phyloP scores from a whole-genome alignment of 495 filamentous ascomycete genomes.

The Terfezia boudieri region DNA sequence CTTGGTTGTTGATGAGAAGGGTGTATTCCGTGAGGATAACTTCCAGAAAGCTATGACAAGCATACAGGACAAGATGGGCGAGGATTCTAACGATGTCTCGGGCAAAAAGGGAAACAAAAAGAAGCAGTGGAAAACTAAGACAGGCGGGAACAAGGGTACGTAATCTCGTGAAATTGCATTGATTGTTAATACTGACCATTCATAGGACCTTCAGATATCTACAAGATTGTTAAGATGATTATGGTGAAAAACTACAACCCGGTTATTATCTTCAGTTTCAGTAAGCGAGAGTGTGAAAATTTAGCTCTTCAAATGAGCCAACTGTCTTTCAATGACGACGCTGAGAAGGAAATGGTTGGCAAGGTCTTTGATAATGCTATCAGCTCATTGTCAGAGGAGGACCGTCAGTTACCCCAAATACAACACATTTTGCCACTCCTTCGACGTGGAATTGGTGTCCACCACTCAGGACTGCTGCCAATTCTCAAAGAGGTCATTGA shows the following conservation, averaged over 20 bases:
- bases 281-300: constrained; percentile 83
- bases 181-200: not conserved
- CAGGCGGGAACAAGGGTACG: constrained; percentile 44
- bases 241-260: constrained; percentile 91
- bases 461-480: constrained; percentile 86
- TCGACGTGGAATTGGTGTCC: constrained; percentile 80
- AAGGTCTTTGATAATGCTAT: constrained; percentile 88
- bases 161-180: not conserved
- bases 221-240: constrained; percentile 95
- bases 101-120: constrained; percentile 65
- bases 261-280: constrained; percentile 98
- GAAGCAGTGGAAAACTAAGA: constrained; percentile 76
- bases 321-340: constrained; percentile 91
- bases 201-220: constrained; percentile 55
- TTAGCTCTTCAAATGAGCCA: constrained; percentile 63
- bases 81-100: constrained; percentile 53
- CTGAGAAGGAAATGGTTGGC: constrained; percentile 80
- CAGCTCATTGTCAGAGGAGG: constrained; percentile 72
- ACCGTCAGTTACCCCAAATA: constrained; percentile 70
- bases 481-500: constrained; percentile 98
- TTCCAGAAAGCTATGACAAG: constrained; percentile 84
- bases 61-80: constrained; percentile 71
- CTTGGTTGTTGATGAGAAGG: constrained; percentile 87
- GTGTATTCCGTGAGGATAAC: constrained; percentile 82
- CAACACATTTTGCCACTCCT: constrained; percentile 74